A percentile compares a stretch with the other conserved stretches of the same genome.
phyloP scores from a whole-genome alignment of 1,284 basidiomycete genomes.

The Boletus sp. region DNA sequence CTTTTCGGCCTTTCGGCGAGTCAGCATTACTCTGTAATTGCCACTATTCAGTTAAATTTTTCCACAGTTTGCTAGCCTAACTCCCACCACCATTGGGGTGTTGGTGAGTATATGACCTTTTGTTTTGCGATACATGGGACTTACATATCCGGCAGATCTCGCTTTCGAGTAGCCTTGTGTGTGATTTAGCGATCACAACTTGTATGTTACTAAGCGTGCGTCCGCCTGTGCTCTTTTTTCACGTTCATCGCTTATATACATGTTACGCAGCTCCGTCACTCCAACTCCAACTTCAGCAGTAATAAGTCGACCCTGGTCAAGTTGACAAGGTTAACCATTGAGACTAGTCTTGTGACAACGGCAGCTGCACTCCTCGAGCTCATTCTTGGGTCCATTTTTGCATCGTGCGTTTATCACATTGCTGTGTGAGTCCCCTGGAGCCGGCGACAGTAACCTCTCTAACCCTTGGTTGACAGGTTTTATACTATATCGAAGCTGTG shows the following conservation, averaged over 20 bases:
- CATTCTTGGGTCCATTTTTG: conserved; percentile 13
- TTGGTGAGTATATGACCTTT: background rate
- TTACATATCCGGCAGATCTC: conserved; percentile 19
- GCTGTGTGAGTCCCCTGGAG: conserved; percentile 24
- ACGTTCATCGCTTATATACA: background rate
- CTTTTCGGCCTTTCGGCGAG: conserved; percentile 1
- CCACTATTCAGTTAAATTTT: background rate
- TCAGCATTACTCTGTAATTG: background rate
- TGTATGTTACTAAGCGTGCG: conserved; percentile 28
- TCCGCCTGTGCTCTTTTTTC: background rate
- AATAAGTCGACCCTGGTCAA: conserved; percentile 12
- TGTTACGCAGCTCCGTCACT: conserved; percentile 19
- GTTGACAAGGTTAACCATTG: conserved; percentile 30
- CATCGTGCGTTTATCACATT: conserved; percentile 11
- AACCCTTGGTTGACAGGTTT: conserved; percentile 4
- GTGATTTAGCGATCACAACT: conserved; percentile 27
- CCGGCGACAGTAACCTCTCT: background rate
- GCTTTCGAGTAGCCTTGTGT: conserved; percentile 26
- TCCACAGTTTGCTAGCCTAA: conserved; percentile 4
- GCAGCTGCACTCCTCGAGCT: conserved; percentile 27
- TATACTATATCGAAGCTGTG: conserved; percentile 33
- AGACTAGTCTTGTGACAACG: conserved; percentile 33
- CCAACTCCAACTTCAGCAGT: conserved; percentile 10
- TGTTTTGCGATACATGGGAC: background rate
- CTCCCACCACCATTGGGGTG: background rate